Evolutionary conservation across 768 basidiomycete genomes (phyloP).

Genomic region (Daedaleopsis nitida): DNA sequence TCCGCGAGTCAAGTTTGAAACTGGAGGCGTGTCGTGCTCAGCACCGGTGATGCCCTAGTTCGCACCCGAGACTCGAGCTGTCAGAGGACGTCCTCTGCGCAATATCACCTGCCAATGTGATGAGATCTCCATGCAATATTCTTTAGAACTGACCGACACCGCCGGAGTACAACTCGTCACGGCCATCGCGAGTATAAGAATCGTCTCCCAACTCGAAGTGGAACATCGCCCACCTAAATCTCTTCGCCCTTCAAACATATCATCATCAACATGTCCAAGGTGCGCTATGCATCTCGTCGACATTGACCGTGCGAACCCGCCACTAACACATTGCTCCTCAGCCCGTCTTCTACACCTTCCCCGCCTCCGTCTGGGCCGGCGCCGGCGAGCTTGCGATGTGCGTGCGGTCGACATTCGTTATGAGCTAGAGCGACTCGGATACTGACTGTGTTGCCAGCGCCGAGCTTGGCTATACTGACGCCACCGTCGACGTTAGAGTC

Average conservation of each 20-base stretch:
- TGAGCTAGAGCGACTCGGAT: not conserved
- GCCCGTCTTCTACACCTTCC: conserved; percentile 38
- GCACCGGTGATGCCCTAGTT: too few species aligned
- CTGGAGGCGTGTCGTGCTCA: too few species aligned
- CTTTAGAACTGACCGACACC: too few species aligned
- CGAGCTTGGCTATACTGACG: conserved; percentile 45
- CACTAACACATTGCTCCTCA: not conserved
- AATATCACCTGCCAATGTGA: too few species aligned
- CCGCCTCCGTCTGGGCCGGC: conserved; percentile 42
- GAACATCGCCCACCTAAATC: too few species aligned
- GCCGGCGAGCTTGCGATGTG: conserved; percentile 46
- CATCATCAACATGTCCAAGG: conserved; percentile 9
- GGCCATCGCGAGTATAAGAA: too few species aligned
- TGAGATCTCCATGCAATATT: too few species aligned
- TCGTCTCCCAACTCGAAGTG: too few species aligned
- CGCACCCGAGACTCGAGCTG: too few species aligned
- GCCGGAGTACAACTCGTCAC: too few species aligned
- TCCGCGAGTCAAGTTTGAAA: too few species aligned
- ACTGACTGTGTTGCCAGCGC: conserved; percentile 27
- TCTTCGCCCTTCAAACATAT: not conserved
- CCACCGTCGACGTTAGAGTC: conserved; percentile 37
- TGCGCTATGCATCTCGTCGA: not conserved
- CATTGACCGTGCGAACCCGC: not conserved
- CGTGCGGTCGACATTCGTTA: conserved; percentile 16
- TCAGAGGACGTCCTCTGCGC: too few species aligned